These are phyloP conservation scores for Hypomyces rosellus DNA, from an alignment of 2,329 filamentous ascomycete species.

Conservation along the genomic window DNA sequence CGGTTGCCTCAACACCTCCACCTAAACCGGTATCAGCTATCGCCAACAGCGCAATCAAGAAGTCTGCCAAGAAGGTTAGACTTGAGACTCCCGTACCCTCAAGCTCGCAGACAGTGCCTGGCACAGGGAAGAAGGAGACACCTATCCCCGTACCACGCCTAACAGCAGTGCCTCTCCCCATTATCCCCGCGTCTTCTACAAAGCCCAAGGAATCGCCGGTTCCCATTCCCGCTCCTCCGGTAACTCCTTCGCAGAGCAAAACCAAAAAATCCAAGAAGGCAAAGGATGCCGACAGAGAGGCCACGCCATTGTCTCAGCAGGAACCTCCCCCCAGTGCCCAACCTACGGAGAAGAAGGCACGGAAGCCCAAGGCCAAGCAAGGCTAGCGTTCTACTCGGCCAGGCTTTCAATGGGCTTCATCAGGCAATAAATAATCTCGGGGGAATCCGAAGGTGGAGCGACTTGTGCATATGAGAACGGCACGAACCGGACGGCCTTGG, in stretches of 20 bases:
- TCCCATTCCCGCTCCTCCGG: conserved; percentile 14
- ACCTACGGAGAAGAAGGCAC: conserved; percentile 8
- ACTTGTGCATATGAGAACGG: too few species aligned
- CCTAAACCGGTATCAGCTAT: conserved; percentile 17
- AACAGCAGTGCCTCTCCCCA: conserved; percentile 29
- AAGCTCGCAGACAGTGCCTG: conserved; percentile 13
- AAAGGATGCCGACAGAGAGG: conserved; percentile 21
- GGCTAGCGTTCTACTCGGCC: conserved; percentile 1
- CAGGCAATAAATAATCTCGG: neutral
- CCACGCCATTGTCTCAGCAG: conserved; percentile 11
- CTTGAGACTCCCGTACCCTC: too few species aligned
- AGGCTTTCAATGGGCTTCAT: conserved; percentile 2
- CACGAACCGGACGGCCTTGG: too few species aligned
- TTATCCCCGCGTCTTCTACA: conserved; percentile 26
- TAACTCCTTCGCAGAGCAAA: conserved; percentile 20
- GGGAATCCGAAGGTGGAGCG: neutral
- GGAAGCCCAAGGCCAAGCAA: neutral
- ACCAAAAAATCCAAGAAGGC: conserved; percentile 24
- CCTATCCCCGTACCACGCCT: conserved; percentile 23
- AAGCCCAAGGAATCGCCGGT: conserved; percentile 19
- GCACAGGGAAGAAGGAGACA: conserved; percentile 18
- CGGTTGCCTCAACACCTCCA: conserved; percentile 18
- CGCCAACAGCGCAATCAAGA: conserved; percentile 16
- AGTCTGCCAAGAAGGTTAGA: conserved; percentile 16
- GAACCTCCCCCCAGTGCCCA: conserved; percentile 18